Evolutionary conservation across 345 rosid species (phyloP).

Genomic region (Arabidopsis suecica): DNA sequence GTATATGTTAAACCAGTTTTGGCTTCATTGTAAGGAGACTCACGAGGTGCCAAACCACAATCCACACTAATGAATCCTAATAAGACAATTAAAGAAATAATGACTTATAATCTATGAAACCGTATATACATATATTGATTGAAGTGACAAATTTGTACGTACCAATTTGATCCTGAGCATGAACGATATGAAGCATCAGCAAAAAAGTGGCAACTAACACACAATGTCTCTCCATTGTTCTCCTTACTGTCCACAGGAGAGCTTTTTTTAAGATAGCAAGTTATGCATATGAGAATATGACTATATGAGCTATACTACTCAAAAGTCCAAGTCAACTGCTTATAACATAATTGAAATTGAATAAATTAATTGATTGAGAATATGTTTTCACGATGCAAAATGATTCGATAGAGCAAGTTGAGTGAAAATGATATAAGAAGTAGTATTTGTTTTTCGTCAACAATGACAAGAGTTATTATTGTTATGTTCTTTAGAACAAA

Average conservation of each 20-base stretch:
- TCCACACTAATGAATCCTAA: slow-evolving; percentile 46
- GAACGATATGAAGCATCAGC: slow-evolving; percentile 22
- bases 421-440: slow-evolving; percentile 24
- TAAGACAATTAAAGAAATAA: background rate
- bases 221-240: slow-evolving; percentile 23
- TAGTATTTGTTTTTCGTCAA: background rate
- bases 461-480: background rate
- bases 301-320: slow-evolving; percentile 20
- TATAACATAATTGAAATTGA: background rate
- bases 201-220: slow-evolving; percentile 1
- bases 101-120: background rate
- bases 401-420: slow-evolving; percentile 21
- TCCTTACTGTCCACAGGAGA: background rate
- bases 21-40: slow-evolving; percentile 34
- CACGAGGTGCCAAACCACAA: slow-evolving; percentile 35
- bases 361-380: background rate
- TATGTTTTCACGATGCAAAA: slow-evolving; percentile 1
- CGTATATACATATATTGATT: background rate
- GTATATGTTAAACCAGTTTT: slow-evolving; percentile 31
- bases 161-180: slow-evolving; percentile 41
- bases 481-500: slow-evolving; percentile 9
- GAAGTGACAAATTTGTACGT: background rate
- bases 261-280: background rate
- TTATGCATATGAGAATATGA: background rate
- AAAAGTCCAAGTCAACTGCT: slow-evolving; percentile 29